Base-by-base conservation (phyloP, 108 stramenopile genomes). In the Nannochloropsis granulata region DNA sequence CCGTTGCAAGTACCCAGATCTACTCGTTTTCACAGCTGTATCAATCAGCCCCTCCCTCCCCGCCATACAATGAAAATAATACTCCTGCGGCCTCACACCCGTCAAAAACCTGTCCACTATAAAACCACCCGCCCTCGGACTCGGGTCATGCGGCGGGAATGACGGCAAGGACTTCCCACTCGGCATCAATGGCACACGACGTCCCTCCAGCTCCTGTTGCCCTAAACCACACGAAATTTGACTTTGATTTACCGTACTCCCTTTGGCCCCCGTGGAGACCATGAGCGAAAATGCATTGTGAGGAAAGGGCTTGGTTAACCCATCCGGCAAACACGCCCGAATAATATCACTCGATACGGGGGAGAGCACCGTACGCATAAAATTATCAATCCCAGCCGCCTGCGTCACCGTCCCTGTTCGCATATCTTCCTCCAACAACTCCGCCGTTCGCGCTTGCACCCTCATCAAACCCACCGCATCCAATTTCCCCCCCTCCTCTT, bases 1-100 rank as follows among this genome's bases (percentile, higher is more conserved):
- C 21, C 99, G 91, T 90, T 99, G 99, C 78, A 99, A 86, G 87
- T 99, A 99, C 26, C 99, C 99, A 24, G 97, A 97, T 23, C 98
- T 94, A 0, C 95, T 96, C 16, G 98, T 99, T 91, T 99, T 99
- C 16, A 98, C 97, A 9, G 98, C 97, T 24, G 98, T 98, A 25
- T 91, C 91, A 13, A 93, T 91, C 12, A 93, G 81, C 44, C 98
- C 99, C 86, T 99, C 98, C 44, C 99, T 91, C n/a, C 99, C 99
- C 12, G 96, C 96, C 99, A 99, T 99, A 86, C 98, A 99, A 89
- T 99, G 99, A 86, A 99, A 99, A 90, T 99, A 99, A 91, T 99
- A 99, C 89, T 99, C 99, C 90, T 99, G 95, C 12, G 94, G 96
- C 13, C 96, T 92, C 71, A 90, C 90, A 19, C 99, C 99, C 19